Evolutionary conservation across 257 asterid species (phyloP).

Genomic region (Echium plantagineum): DNA sequence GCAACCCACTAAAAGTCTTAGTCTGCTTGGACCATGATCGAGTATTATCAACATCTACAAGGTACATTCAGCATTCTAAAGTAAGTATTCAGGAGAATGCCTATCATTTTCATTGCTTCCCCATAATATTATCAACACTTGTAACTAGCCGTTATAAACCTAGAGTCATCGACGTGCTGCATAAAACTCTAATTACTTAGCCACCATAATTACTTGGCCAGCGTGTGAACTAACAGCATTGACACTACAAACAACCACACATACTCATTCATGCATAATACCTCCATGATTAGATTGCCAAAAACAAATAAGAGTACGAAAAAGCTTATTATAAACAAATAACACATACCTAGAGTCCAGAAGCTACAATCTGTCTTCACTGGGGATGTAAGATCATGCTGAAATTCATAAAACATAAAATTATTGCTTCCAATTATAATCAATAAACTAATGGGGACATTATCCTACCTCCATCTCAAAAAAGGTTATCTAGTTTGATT

Average conservation of each 20-base stretch:
- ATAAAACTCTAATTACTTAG: no score
- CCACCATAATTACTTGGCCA: no score
- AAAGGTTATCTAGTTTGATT: no score
- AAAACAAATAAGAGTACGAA: background rate
- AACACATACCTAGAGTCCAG: conserved; percentile 82
- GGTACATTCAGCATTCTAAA: background rate
- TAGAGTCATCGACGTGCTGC: background rate
- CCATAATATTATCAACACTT: background rate
- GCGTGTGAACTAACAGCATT: no score
- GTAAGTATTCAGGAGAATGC: no score
- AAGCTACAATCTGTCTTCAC: conserved; percentile 91
- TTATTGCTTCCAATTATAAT: background rate
- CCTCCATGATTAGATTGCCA: background rate
- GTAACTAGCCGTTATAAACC: background rate
- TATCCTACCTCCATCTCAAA: background rate
- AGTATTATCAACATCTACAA: background rate
- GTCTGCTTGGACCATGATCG: background rate
- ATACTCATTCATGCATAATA: background rate
- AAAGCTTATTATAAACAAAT: background rate
- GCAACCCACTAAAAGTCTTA: background rate
- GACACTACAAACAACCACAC: background rate
- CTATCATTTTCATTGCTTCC: no score
- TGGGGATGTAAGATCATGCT: conserved; percentile 72
- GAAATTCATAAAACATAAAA: conserved; percentile 6
- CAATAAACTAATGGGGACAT: background rate